Conservation (phyloP, 179 eudicot genomes). For the Gypsophila paniculata region DNA sequence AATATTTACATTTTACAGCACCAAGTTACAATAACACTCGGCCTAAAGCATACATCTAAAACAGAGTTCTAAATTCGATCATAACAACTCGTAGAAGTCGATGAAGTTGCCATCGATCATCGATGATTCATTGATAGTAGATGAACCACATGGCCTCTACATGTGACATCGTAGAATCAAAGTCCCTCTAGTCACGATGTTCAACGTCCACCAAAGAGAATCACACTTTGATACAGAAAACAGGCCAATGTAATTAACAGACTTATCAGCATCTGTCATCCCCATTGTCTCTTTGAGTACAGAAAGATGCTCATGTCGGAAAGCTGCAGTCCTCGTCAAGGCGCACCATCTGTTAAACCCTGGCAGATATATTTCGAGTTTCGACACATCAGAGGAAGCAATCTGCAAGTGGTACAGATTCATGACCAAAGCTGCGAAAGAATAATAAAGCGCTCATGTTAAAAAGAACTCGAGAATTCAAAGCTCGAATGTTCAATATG, state of each 20-base stretch:
- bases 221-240: neutral
- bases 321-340: neutral
- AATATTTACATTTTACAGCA: neutral
- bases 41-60: slow-evolving; percentile 1
- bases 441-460: neutral
- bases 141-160: slow-evolving; percentile 9
- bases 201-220: neutral
- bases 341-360: neutral
- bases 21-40: neutral
- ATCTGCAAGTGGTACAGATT: neutral
- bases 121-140: neutral
- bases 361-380: neutral
- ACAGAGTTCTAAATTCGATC: neutral
- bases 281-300: neutral
- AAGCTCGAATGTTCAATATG: neutral
- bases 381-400: neutral
- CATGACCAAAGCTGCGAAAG: slow-evolving; percentile 4
- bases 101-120: neutral
- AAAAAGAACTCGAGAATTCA: neutral
- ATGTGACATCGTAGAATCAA: neutral
- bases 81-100: neutral
- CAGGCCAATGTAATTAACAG: neutral
- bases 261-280: neutral
- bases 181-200: neutral
- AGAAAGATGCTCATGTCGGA: neutral